Conservation (phyloP, 352 stramenopile genomes). For the Albugo laibachii region DNA sequence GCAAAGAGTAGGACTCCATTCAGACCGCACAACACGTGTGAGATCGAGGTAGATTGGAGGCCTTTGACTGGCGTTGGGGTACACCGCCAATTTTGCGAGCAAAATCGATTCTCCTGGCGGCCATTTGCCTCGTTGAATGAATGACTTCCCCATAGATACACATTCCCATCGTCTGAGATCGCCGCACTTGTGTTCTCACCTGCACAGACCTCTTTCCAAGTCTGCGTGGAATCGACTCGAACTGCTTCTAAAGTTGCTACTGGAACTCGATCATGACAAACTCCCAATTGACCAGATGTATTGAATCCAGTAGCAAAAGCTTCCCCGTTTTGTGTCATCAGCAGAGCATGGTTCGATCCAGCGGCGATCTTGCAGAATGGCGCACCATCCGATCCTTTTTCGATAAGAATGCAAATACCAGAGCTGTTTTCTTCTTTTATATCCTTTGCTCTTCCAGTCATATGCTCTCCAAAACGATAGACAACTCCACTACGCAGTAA, state of each 20-base stretch:
- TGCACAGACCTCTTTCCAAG: constrained; percentile 32
- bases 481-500: constrained; percentile 38
- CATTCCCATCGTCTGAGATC: constrained; percentile 12
- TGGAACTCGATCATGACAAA: constrained; percentile 13
- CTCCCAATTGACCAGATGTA: constrained; percentile 50
- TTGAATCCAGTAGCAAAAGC: constrained; percentile 71
- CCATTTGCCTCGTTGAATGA: not conserved
- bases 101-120: not conserved
- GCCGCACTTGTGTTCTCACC: constrained; percentile 39
- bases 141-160: constrained; percentile 39
- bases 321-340: constrained; percentile 23
- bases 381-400: constrained; percentile 11
- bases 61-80: constrained; percentile 16
- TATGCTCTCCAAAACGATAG: constrained; percentile 57
- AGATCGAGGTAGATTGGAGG: constrained; percentile 16
- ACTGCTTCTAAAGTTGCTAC: not conserved
- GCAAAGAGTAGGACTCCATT: constrained; percentile 39
- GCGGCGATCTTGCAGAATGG: constrained; percentile 35
- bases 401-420: constrained; percentile 11
- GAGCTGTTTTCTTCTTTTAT: constrained; percentile 7
- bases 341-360: constrained; percentile 47
- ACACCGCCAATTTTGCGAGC: constrained; percentile 10
- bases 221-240: constrained; percentile 6
- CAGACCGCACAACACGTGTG: constrained; percentile 24
- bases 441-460: constrained; percentile 4